Percentiles rank a stretch among this genome's conserved stretches.
Conservation (phyloP, 768 basidiomycete genomes). For the Tulasnella sp. region DNA sequence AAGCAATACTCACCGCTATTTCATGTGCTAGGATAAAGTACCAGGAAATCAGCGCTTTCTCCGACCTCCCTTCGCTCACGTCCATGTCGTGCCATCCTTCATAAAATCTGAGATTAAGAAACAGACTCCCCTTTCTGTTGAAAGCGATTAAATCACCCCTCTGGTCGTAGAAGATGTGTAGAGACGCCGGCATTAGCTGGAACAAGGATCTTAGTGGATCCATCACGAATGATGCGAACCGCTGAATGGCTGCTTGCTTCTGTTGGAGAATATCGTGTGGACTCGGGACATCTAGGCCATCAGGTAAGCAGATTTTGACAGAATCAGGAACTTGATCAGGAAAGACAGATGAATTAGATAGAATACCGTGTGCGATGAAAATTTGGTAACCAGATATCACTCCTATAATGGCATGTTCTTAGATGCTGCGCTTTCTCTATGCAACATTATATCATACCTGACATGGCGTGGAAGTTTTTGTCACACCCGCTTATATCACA, state of each 20-base stretch:
- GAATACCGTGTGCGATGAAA: constrained; percentile 39
- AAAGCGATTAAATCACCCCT: constrained; percentile 81
- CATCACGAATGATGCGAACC: constrained; percentile 57
- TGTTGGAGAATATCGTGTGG: constrained; percentile 35
- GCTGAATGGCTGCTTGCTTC: constrained; percentile 42
- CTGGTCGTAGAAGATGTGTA: constrained; percentile 81
- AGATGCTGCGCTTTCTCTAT: not conserved
- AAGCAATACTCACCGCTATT: constrained; percentile 47
- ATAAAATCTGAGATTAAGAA: constrained; percentile 68
- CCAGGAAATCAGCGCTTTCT: constrained; percentile 72
- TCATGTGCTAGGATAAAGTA: constrained; percentile 89
- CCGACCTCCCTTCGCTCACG: constrained; percentile 31
- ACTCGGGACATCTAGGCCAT: constrained; percentile 52
- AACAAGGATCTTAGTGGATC: constrained; percentile 56
- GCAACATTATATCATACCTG: not conserved
- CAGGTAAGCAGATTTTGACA: not conserved
- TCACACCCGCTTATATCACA: constrained; percentile 60
- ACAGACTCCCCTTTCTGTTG: constrained; percentile 79
- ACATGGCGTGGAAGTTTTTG: constrained; percentile 36
- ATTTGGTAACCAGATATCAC: constrained; percentile 20
- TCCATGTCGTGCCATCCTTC: constrained; percentile 70
- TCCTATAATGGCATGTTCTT: too few species aligned
- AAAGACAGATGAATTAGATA: too few species aligned
- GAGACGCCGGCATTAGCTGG: constrained; percentile 50
- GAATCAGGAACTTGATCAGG: not conserved